phyloP scores from a whole-genome alignment of 2,329 filamentous ascomycete genomes.

The Aureobasidium melanogenum region DNA sequence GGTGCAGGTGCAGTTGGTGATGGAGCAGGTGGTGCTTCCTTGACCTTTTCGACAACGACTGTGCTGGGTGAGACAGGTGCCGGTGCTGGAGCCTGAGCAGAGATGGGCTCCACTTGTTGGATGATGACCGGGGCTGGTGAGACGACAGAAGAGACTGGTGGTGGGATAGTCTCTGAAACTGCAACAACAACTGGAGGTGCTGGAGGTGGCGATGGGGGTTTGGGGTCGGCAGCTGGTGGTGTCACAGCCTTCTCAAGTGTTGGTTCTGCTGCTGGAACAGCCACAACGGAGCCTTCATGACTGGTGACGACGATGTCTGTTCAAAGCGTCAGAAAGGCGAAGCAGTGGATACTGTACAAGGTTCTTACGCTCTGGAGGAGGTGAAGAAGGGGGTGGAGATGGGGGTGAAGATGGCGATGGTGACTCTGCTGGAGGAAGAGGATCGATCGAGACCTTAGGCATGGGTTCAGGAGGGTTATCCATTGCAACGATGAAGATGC shows the following conservation, averaged over 20 bases:
- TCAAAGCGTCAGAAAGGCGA: background rate
- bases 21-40: background rate
- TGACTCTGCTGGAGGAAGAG: background rate
- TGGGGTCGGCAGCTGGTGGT: background rate
- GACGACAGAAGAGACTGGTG: background rate
- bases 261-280: slow-evolving; percentile 3
- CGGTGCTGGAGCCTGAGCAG: background rate
- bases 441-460: slow-evolving; percentile 8
- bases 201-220: background rate
- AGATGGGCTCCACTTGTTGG: background rate
- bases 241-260: slow-evolving; percentile 2
- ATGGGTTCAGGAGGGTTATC: slow-evolving; percentile 11
- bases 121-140: background rate
- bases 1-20: background rate
- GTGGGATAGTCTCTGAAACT: background rate
- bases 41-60: background rate
- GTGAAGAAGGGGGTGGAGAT: background rate
- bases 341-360: background rate
- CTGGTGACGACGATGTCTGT: slow-evolving; percentile 7
- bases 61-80: background rate
- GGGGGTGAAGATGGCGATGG: background rate
- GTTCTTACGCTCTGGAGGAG: background rate
- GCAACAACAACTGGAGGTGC: background rate
- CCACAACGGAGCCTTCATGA: slow-evolving; percentile 2
- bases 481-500: slow-evolving; percentile 1